phyloP scores from a whole-genome alignment of 768 basidiomycete species.

The Hypholoma sublateritium region DNA sequence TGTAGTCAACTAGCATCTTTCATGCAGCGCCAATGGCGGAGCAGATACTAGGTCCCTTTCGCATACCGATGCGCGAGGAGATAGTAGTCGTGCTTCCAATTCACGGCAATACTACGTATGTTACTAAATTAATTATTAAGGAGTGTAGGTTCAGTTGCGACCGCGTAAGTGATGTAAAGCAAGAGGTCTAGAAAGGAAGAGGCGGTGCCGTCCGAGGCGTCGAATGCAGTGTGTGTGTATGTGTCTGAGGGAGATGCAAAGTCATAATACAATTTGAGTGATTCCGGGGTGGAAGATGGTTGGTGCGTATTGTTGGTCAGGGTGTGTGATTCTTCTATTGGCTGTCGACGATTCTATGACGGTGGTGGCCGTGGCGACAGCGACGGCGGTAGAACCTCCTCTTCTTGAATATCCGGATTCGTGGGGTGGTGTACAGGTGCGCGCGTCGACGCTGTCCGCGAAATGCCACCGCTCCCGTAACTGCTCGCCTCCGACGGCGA shows the following conservation, averaged over 20 bases:
- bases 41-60: no score
- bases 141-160: neutral
- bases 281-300: no score
- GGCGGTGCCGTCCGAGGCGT: neutral
- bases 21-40: no score
- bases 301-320: no score
- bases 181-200: neutral
- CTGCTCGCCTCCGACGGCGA: slow-evolving; percentile 4
- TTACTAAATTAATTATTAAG: neutral
- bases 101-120: no score
- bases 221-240: no score
- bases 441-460: slow-evolving; percentile 19
- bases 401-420: slow-evolving; percentile 22
- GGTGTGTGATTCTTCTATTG: no score
- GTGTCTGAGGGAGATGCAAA: no score
- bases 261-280: no score
- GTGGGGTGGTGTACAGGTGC: slow-evolving; percentile 16
- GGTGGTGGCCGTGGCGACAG: neutral
- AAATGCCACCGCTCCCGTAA: slow-evolving; percentile 10
- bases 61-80: no score
- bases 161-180: neutral
- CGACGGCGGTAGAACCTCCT: slow-evolving; percentile 15
- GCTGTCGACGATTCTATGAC: neutral
- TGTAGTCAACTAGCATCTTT: no score
- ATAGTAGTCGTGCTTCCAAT: no score